These are phyloP conservation scores for Acacia acuminata DNA, from an alignment of 306 rosid genomes.

Conservation along the genomic window DNA sequence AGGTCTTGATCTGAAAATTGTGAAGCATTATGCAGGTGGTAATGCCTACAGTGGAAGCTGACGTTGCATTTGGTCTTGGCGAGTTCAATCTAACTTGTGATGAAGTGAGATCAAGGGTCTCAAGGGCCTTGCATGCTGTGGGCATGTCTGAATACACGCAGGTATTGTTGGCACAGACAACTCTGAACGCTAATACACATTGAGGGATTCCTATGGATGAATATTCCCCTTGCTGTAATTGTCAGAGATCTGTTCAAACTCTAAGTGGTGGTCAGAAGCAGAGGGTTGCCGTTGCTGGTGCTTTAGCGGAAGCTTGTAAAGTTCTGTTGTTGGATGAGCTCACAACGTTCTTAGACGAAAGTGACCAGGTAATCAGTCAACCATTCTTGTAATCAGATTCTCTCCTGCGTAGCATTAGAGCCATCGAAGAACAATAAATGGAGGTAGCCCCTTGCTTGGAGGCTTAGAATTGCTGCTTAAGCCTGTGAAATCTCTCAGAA, in stretches of 20 bases:
- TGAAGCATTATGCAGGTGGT: conserved; percentile 60
- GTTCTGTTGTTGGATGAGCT: conserved; percentile 85
- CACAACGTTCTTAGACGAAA: conserved; percentile 83
- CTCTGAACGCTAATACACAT: conserved; percentile 19
- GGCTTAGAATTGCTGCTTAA: neutral
- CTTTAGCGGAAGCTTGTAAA: conserved; percentile 86
- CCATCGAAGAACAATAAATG: neutral
- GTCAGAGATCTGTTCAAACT: conserved; percentile 85
- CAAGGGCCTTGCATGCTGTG: conserved; percentile 66
- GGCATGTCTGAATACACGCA: conserved; percentile 68
- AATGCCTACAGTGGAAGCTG: conserved; percentile 86
- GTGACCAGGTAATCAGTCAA: conserved; percentile 64
- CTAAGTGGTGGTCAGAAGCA: conserved; percentile 94
- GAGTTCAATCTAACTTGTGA: conserved; percentile 59
- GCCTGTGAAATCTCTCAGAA: neutral
- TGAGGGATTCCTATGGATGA: conserved; percentile 1
- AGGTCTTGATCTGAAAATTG: neutral
- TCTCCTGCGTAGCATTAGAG: neutral
- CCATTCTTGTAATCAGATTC: neutral
- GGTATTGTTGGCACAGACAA: conserved; percentile 42
- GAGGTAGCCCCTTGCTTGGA: neutral
- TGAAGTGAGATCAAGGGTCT: conserved; percentile 73
- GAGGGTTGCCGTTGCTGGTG: conserved; percentile 91
- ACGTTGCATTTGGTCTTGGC: conserved; percentile 91
- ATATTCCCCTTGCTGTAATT: conserved; percentile 28